Percentiles rank a stretch among this genome's conserved stretches.
Conservation (phyloP, 352 stramenopile species). For the Albugo candida region DNA sequence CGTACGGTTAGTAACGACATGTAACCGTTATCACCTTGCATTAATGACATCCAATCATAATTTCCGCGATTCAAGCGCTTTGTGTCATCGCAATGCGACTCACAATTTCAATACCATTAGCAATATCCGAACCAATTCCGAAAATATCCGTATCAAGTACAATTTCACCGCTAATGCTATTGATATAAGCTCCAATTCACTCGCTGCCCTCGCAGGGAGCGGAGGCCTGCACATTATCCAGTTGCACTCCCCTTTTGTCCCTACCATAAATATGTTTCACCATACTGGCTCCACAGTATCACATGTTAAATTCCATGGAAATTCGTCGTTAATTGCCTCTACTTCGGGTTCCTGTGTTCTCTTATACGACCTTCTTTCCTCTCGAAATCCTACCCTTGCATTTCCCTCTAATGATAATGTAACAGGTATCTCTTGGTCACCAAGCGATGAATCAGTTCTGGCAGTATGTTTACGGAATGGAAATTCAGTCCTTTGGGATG, state of each 20-base stretch:
- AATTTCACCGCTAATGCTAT: background rate
- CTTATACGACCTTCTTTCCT: background rate
- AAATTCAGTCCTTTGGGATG: slow-evolving; percentile 68
- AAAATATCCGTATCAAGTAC: background rate
- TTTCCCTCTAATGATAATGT: slow-evolving; percentile 8
- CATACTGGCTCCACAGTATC: no score
- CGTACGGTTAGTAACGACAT: no score
- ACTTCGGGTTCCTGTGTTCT: background rate
- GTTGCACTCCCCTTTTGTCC: background rate
- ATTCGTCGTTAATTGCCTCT: background rate
- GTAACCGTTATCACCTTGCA: no score
- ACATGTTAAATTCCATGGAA: background rate
- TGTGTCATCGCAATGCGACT: no score
- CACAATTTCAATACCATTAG: background rate
- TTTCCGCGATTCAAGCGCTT: no score
- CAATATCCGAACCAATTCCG: background rate
- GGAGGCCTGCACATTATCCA: background rate
- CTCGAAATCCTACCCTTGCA: background rate
- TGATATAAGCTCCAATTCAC: background rate
- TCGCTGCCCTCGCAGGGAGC: background rate
- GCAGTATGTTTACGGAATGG: slow-evolving; percentile 61
- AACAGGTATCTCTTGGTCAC: slow-evolving; percentile 59
- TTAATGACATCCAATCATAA: no score
- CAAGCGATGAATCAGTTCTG: slow-evolving; percentile 42
- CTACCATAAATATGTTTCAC: no score